A percentile compares a stretch with the other conserved stretches of the same genome.
These are phyloP conservation scores for Rubia peregrina DNA, from an alignment of 305 asterid genomes.

Conservation along the genomic window DNA sequence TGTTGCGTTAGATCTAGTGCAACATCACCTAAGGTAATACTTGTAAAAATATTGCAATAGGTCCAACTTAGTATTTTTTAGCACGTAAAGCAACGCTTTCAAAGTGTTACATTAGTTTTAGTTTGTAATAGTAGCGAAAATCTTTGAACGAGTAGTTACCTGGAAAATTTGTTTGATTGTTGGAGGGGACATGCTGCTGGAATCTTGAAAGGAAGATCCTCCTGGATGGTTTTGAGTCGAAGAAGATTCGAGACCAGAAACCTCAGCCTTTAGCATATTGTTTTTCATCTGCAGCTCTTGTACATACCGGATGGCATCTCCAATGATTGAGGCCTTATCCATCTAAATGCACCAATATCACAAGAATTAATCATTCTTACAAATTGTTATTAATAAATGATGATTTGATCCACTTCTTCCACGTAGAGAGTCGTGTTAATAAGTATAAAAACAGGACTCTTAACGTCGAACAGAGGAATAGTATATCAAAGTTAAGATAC, in stretches of 20 bases:
- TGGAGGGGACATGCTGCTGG: constrained; percentile 25
- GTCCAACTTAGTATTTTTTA: no score
- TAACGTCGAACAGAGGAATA: not conserved
- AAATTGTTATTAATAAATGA: not conserved
- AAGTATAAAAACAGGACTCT: not conserved
- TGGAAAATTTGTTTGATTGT: constrained; percentile 45
- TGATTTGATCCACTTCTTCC: not conserved
- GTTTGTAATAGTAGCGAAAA: not conserved
- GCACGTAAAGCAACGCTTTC: no score
- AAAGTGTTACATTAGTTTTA: no score
- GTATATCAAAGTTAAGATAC: constrained; percentile 15
- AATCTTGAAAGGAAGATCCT: constrained; percentile 17
- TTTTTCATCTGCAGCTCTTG: constrained; percentile 67
- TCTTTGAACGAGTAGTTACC: constrained; percentile 22
- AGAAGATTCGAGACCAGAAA: constrained; percentile 42
- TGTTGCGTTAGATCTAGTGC: no score
- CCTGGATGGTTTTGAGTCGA: constrained; percentile 15
- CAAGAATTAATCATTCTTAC: not conserved
- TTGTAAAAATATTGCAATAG: no score
- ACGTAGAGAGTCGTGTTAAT: not conserved
- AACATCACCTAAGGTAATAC: no score
- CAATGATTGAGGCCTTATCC: constrained; percentile 91
- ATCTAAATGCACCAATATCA: constrained; percentile 35
- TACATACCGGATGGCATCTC: constrained; percentile 62
- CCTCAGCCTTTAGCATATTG: constrained; percentile 51